A percentile compares a stretch with the other conserved stretches of the same genome.
Evolutionary conservation across 176 grass and related monocot genomes (phyloP).

Genomic region (Oryza punctata): DNA sequence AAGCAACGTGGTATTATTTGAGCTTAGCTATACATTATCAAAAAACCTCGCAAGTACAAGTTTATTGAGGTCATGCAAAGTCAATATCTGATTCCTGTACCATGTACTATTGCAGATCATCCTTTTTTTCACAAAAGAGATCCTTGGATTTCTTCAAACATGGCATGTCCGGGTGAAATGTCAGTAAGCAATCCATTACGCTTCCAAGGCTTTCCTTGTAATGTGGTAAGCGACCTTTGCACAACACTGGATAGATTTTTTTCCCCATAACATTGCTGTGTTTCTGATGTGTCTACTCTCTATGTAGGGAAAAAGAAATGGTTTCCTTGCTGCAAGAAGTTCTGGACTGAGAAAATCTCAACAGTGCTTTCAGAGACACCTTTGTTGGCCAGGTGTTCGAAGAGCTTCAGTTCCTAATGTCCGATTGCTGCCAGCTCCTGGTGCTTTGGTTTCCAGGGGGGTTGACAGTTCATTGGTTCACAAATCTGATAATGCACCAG

Average conservation of each 20-base stretch:
- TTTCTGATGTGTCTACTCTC: slow-evolving; percentile 23
- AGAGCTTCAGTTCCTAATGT: slow-evolving; percentile 38
- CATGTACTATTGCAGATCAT: slow-evolving; percentile 32
- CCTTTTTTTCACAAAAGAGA: not conserved
- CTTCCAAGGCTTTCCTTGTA: slow-evolving; percentile 44
- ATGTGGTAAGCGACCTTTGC: slow-evolving; percentile 40
- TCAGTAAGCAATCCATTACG: slow-evolving; percentile 28
- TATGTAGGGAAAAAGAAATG: slow-evolving; percentile 39
- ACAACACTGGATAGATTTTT: not conserved
- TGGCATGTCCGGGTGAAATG: slow-evolving; percentile 53
- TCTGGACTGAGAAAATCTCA: slow-evolving; percentile 30
- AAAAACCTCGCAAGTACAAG: not conserved
- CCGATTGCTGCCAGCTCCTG: not conserved
- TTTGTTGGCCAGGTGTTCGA: slow-evolving; percentile 35
- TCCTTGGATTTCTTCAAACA: slow-evolving; percentile 23
- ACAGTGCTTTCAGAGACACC: slow-evolving; percentile 36
- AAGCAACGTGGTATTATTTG: too few species aligned
- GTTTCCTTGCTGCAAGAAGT: slow-evolving; percentile 26
- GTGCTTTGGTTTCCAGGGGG: slow-evolving; percentile 45
- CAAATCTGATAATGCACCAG: slow-evolving; percentile 23
- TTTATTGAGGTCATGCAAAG: not conserved
- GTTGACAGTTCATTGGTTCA: slow-evolving; percentile 47
- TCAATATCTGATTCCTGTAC: not conserved
- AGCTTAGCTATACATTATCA: too few species aligned
- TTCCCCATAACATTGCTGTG: not conserved